Evolutionary conservation across 306 rosid genomes (phyloP).

Genomic region (Rubus idaeus): DNA sequence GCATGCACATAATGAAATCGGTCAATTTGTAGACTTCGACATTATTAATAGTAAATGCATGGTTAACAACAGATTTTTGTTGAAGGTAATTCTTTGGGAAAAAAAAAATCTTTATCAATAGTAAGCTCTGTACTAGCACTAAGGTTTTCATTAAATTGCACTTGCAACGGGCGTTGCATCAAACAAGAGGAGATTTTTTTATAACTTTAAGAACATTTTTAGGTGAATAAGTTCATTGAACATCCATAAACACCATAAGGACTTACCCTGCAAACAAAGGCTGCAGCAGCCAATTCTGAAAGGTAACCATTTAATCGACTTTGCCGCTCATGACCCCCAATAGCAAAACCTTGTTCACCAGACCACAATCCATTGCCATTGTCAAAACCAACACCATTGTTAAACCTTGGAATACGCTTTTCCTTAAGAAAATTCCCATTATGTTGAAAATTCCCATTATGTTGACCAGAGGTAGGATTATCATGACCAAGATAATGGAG

Average conservation of each 20-base stretch:
- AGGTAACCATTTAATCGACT: slow-evolving; percentile 86
- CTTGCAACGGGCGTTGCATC: background rate
- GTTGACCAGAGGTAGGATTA: slow-evolving; percentile 36
- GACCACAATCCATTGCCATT: slow-evolving; percentile 78
- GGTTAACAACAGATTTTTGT: background rate
- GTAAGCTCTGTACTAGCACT: background rate
- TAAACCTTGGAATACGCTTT: slow-evolving; percentile 54
- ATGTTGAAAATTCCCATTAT: slow-evolving; percentile 48
- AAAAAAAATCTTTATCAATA: background rate
- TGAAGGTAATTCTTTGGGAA: background rate
- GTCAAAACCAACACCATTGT: slow-evolving; percentile 86
- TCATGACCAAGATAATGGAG: slow-evolving; percentile 35
- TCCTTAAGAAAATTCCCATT: slow-evolving; percentile 46
- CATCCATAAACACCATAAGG: slow-evolving; percentile 1
- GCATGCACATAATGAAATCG: background rate
- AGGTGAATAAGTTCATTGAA: background rate
- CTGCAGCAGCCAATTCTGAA: slow-evolving; percentile 98
- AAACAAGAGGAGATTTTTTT: background rate
- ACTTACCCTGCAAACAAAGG: slow-evolving; percentile 92
- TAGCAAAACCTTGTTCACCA: slow-evolving; percentile 87
- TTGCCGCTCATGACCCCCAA: slow-evolving; percentile 86
- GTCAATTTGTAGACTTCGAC: background rate
- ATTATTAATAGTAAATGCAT: background rate
- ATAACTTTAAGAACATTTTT: background rate
- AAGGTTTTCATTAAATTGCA: background rate